Conservation (phyloP, 2,329 filamentous ascomycete genomes). For the Escovopsis sp. region DNA sequence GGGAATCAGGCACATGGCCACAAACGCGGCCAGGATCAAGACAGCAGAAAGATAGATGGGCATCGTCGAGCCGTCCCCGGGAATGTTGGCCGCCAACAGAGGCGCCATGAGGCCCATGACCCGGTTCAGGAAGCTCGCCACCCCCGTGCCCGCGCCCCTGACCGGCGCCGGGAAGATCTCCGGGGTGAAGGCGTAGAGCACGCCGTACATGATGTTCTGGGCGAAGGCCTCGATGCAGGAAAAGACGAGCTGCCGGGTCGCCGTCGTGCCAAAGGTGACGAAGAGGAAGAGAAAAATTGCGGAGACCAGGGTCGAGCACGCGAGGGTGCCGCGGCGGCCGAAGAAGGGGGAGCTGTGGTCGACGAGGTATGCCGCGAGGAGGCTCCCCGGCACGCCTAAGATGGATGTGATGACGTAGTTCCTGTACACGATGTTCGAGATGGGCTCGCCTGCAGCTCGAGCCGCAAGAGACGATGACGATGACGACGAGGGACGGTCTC, state of each 20-base stretch:
- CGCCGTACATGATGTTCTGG: constrained; percentile 66
- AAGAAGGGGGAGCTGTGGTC: constrained; percentile 46
- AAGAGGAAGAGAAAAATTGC: constrained; percentile 57
- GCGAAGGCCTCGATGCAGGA: constrained; percentile 55
- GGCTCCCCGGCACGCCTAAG: constrained; percentile 60
- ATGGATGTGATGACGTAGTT: constrained; percentile 73
- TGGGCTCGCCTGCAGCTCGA: constrained; percentile 8
- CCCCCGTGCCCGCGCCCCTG: constrained; percentile 56
- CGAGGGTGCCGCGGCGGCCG: constrained; percentile 60
- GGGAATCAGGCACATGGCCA: constrained; percentile 44
- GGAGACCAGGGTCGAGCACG: constrained; percentile 50
- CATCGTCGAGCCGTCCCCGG: constrained; percentile 40
- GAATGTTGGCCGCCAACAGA: constrained; percentile 47
- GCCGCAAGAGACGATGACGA: constrained; percentile 11
- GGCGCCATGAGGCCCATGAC: constrained; percentile 54
- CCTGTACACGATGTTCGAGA: constrained; percentile 47
- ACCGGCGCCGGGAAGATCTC: constrained; percentile 63
- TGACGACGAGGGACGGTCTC: constrained; percentile 13
- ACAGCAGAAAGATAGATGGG: constrained; percentile 43
- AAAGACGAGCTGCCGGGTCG: constrained; percentile 46
- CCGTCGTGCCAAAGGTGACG: constrained; percentile 41
- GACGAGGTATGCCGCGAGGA: constrained; percentile 60
- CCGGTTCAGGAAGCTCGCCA: constrained; percentile 57
- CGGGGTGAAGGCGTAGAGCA: constrained; percentile 63
- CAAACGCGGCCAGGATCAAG: constrained; percentile 43